A percentile compares a stretch with the other conserved stretches of the same genome.
Evolutionary conservation across 164 flowering plant genomes (phyloP).

Genomic region (Magnolia kwangsiensis): DNA sequence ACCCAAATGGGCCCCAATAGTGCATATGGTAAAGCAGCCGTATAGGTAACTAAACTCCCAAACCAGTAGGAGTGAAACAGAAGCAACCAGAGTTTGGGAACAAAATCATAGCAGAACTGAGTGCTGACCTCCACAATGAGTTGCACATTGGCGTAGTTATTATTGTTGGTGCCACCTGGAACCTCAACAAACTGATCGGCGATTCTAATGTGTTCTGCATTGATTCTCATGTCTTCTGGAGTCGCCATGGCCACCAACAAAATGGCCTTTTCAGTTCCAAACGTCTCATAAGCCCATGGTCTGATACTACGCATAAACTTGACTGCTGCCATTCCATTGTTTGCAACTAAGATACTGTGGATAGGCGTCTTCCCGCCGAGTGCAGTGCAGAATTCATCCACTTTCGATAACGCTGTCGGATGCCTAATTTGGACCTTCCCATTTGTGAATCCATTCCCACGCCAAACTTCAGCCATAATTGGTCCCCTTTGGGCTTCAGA

Average conservation of each 20-base stretch:
- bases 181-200: constrained; percentile 99
- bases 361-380: constrained; percentile 88
- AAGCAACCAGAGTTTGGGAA: neutral
- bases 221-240: constrained; percentile 99
- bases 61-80: neutral
- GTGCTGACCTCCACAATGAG: constrained; percentile 91
- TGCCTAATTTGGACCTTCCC: constrained; percentile 48
- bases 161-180: constrained; percentile 98
- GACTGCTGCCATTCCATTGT: constrained; percentile 99
- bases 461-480: constrained; percentile 39
- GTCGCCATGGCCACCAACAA: constrained; percentile 98
- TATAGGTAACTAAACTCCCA: neutral
- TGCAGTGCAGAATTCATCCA: constrained; percentile 82
- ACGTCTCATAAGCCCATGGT: constrained; percentile 95
- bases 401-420: constrained; percentile 41
- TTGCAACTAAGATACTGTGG: constrained; percentile 89
- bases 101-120: neutral
- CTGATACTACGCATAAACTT: constrained; percentile 94
- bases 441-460: constrained; percentile 44
- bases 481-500: constrained; percentile 45
- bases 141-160: constrained; percentile 99
- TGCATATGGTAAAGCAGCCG: neutral
- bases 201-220: constrained; percentile 96
- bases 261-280: constrained; percentile 96
- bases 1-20: too few relatives aligned